Evolutionary conservation across 106 monocot genomes (phyloP), one percentile per base, ranked within the genome.

Genomic region (Dendrobium nobile): DNA sequence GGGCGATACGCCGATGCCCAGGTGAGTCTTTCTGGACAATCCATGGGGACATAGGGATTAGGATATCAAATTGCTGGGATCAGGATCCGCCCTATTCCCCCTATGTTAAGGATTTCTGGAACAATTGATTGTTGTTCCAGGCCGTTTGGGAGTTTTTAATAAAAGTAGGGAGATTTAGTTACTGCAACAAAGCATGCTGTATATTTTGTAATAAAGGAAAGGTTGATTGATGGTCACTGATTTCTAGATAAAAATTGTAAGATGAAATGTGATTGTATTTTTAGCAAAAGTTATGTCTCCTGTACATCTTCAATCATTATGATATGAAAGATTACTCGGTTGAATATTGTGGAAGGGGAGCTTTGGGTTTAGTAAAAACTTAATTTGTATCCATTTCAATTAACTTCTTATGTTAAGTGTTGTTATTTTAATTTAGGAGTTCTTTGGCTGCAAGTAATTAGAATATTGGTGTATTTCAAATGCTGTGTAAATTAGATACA

Each of bases 21-120:
- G 74, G 74, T 74, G 28, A 74, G 74, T 20, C 4, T 44, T 74
- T 43, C 74, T 19, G 74, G 43, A 16, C 74, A 70, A 70, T 37
- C 31, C 27, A 31, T 70, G 26, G 68, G 18, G 11, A 70, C 33
- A 11, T 70, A 33, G 68, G 68, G 17, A 70, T 70, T 31, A 70
- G 26, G 61, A 64, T 18, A 54, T 54, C 54, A 9, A 20, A 20
- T 64, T 2, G 61, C 64, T 19, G 19, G 22, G 22, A 68, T 20
- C n/a, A 61, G 18, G 47, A 11, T 67, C 9, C 27, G 26, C 67
- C 24, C 28, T 0, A 67, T 67, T 67, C 27, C 67, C 28, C 9
- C 22, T 31, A 27, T 67, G 67, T 67, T 67, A 28, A 67, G 1
- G 27, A 67, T 70, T 70, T 37, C 16, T 33, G 70, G 70, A 70